Conservation (phyloP, 2,329 filamentous ascomycete species). For the Microdochium nivale region DNA sequence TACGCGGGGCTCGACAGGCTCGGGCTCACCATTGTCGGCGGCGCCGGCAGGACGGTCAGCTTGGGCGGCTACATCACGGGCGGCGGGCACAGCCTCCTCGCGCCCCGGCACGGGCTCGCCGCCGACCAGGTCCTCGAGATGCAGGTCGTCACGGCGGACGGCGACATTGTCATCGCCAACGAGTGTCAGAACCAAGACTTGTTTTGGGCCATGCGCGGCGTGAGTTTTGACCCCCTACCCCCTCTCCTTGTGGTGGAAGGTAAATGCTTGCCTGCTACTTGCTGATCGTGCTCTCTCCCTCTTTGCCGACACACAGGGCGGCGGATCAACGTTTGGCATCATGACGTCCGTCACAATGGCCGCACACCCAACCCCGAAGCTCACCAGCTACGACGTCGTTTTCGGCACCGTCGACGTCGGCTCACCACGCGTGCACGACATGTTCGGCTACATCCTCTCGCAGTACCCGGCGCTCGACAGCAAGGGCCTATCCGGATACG, state of each 20-base stretch:
- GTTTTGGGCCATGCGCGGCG: slow-evolving; percentile 56
- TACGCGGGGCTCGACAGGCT: slow-evolving; percentile 33
- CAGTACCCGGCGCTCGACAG: slow-evolving; percentile 37
- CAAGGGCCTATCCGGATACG: slow-evolving; percentile 42
- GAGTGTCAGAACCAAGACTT: slow-evolving; percentile 45
- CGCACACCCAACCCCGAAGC: slow-evolving; percentile 30
- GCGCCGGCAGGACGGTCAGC: slow-evolving; percentile 45
- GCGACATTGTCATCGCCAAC: slow-evolving; percentile 40
- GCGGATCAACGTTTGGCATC: slow-evolving; percentile 52
- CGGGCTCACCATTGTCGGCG: slow-evolving; percentile 43
- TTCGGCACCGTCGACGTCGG: slow-evolving; percentile 19
- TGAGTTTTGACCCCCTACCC: slow-evolving; percentile 18
- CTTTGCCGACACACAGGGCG: slow-evolving; percentile 29
- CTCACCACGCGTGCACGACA: slow-evolving; percentile 31
- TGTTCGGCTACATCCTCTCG: slow-evolving; percentile 36
- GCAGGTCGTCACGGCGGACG: slow-evolving; percentile 44
- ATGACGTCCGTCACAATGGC: slow-evolving; percentile 48
- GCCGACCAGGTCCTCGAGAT: slow-evolving; percentile 54
- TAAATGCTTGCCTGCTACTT: not conserved
- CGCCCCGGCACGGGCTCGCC: slow-evolving; percentile 46
- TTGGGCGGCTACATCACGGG: slow-evolving; percentile 53
- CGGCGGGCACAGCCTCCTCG: slow-evolving; percentile 49
- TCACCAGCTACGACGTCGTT: slow-evolving; percentile 15
- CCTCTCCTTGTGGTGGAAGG: not conserved
- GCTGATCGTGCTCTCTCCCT: too few species aligned